phyloP scores from a whole-genome alignment of 2,329 filamentous ascomycete species.

The Alternaria sp. region DNA sequence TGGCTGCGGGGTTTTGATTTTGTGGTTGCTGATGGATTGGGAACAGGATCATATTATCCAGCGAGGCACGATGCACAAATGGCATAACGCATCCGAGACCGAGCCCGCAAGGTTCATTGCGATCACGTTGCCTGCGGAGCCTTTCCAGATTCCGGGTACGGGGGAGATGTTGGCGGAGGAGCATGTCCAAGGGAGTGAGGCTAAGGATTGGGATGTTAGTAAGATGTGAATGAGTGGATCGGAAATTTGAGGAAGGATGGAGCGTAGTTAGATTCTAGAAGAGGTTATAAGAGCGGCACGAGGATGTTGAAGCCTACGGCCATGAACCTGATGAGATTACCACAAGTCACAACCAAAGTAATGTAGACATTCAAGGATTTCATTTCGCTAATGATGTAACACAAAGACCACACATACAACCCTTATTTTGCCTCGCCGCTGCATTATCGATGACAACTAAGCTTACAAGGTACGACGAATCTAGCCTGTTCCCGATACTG shows the following conservation, averaged over 20 bases:
- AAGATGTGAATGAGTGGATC: neutral
- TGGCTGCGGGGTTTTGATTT: no score
- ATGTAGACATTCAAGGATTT: slow-evolving; percentile 1
- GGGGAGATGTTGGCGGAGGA: slow-evolving; percentile 25
- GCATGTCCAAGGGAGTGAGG: slow-evolving; percentile 16
- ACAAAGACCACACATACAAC: slow-evolving; percentile 2
- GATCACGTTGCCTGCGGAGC: slow-evolving; percentile 28
- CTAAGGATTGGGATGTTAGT: slow-evolving; percentile 5
- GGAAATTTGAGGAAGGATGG: neutral
- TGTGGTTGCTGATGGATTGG: neutral
- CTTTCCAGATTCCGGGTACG: slow-evolving; percentile 28
- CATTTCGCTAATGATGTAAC: slow-evolving; percentile 11
- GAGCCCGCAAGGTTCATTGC: slow-evolving; percentile 30
- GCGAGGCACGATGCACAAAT: slow-evolving; percentile 32
- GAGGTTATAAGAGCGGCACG: neutral
- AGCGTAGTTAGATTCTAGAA: neutral
- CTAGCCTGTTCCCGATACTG: slow-evolving; percentile 46
- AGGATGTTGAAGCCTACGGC: neutral
- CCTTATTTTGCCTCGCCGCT: neutral
- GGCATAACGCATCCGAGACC: slow-evolving; percentile 22
- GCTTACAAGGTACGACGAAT: neutral
- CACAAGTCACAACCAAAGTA: accelerated
- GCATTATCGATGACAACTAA: neutral
- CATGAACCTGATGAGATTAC: neutral
- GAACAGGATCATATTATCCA: slow-evolving; percentile 27